phyloP scores from a whole-genome alignment of 2,329 filamentous ascomycete genomes.

The Colletotrichum lupini region DNA sequence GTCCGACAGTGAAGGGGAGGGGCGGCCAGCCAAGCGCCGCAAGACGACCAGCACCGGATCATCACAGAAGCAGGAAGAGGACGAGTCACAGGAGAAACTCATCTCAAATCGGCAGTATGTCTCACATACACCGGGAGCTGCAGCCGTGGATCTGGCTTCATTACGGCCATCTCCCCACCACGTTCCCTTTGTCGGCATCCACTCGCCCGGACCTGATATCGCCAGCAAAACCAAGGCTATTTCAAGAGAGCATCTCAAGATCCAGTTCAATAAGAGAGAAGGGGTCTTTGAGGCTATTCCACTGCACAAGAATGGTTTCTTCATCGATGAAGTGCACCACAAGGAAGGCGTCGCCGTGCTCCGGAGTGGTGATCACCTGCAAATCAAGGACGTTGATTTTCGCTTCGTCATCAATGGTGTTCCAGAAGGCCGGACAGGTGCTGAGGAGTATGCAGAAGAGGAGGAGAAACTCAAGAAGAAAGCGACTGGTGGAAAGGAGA shows the following conservation, averaged over 20 bases:
- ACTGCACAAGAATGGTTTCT: conserved; percentile 74
- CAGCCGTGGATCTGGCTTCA: conserved; percentile 67
- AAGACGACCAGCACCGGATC: conserved; percentile 58
- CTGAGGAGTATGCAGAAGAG: conserved; percentile 65
- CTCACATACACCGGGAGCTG: conserved; percentile 68
- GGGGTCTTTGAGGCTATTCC: conserved; percentile 73
- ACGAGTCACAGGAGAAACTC: conserved; percentile 57
- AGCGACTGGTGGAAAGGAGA: conserved; percentile 71
- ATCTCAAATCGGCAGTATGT: conserved; percentile 70
- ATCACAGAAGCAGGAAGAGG: conserved; percentile 50
- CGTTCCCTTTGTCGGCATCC: conserved; percentile 76
- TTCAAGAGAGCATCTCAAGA: conserved; percentile 78
- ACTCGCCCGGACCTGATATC: conserved; percentile 73
- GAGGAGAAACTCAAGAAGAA: conserved; percentile 58
- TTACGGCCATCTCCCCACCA: conserved; percentile 71
- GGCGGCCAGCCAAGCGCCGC: conserved; percentile 58
- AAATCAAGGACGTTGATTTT: conserved; percentile 78
- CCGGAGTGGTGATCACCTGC: conserved; percentile 72
- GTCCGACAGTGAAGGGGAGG: conserved; percentile 65
- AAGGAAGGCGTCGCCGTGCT: conserved; percentile 67
- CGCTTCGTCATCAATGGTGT: conserved; percentile 76
- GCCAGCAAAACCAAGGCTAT: conserved; percentile 76
- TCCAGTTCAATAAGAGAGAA: conserved; percentile 73
- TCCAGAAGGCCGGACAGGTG: conserved; percentile 66
- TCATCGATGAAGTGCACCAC: conserved; percentile 71